Evolutionary conservation across 768 basidiomycete species (phyloP).

Genomic region (Thelephora aurantiotincta): DNA sequence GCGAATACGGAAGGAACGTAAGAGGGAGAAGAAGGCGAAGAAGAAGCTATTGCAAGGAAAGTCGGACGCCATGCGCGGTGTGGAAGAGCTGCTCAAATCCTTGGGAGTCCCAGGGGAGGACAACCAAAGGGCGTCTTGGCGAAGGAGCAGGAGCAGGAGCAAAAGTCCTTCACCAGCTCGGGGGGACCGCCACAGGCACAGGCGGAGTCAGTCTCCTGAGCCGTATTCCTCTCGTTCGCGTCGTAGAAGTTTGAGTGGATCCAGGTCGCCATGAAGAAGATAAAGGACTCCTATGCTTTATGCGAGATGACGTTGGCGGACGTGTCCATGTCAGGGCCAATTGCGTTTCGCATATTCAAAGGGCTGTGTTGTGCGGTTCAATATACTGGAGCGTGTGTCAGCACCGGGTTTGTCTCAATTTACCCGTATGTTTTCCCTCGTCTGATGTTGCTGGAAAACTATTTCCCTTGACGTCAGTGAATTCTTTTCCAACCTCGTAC

Average conservation of each 20-base stretch:
- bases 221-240: not conserved
- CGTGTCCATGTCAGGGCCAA: too few species aligned
- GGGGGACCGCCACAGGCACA: conserved; percentile 1
- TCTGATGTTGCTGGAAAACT: too few species aligned
- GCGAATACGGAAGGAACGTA: conserved; percentile 58
- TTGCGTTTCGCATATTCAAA: too few species aligned
- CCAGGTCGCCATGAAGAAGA: too few species aligned
- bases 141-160: not conserved
- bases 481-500: too few species aligned
- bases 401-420: too few species aligned
- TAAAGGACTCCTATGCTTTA: too few species aligned
- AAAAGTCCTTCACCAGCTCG: not conserved
- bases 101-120: conserved; percentile 20
- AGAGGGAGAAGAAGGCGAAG: conserved; percentile 49
- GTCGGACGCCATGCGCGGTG: conserved; percentile 49
- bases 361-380: too few species aligned
- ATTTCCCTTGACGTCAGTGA: too few species aligned
- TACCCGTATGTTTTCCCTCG: too few species aligned
- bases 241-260: not conserved
- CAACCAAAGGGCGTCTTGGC: not conserved
- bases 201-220: conserved; percentile 4
- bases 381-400: too few species aligned
- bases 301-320: too few species aligned
- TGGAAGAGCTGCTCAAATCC: conserved; percentile 48
- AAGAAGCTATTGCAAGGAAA: conserved; percentile 27